Evolutionary conservation across 2,329 filamentous ascomycete species (phyloP).

Genomic region (Hymenoscyphus linearis): DNA sequence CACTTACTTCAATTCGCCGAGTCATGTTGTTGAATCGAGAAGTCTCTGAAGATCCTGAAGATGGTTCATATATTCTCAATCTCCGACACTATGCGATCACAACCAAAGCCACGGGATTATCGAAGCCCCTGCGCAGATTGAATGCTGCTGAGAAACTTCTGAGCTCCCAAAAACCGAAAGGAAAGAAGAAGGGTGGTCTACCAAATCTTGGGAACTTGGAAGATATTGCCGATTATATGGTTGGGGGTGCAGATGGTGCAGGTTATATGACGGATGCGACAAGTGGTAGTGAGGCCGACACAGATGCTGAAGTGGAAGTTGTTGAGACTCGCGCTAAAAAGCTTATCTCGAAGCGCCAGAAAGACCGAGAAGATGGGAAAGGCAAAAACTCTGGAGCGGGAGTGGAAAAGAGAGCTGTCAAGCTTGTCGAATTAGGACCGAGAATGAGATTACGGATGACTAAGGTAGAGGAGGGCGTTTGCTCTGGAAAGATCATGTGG

Average conservation of each 20-base stretch:
- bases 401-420: conserved; percentile 76
- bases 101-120: conserved; percentile 78
- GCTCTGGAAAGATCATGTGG: conserved; percentile 90
- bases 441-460: conserved; percentile 83
- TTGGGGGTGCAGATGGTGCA: conserved; percentile 69
- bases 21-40: conserved; percentile 89
- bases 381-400: conserved; percentile 34
- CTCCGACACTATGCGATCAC: conserved; percentile 94
- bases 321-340: conserved; percentile 58
- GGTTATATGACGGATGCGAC: conserved; percentile 83
- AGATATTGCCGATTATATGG: conserved; percentile 91
- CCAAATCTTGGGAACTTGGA: conserved; percentile 88
- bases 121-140: conserved; percentile 75
- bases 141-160: conserved; percentile 80
- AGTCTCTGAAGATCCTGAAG: conserved; percentile 41
- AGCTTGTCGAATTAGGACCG: conserved; percentile 86
- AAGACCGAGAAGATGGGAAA: conserved; percentile 41
- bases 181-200: conserved; percentile 67
- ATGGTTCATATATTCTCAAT: conserved; percentile 74
- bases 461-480: conserved; percentile 94
- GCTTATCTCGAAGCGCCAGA: conserved; percentile 45
- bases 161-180: conserved; percentile 43
- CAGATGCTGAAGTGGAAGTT: conserved; percentile 92
- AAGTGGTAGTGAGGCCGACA: conserved; percentile 88
- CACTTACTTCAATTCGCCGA: conserved; percentile 85